Evolutionary conservation across 352 stramenopile genomes (phyloP), one percentile per base, ranked within the genome.

Genomic region (Phytophthora nicotianae): DNA sequence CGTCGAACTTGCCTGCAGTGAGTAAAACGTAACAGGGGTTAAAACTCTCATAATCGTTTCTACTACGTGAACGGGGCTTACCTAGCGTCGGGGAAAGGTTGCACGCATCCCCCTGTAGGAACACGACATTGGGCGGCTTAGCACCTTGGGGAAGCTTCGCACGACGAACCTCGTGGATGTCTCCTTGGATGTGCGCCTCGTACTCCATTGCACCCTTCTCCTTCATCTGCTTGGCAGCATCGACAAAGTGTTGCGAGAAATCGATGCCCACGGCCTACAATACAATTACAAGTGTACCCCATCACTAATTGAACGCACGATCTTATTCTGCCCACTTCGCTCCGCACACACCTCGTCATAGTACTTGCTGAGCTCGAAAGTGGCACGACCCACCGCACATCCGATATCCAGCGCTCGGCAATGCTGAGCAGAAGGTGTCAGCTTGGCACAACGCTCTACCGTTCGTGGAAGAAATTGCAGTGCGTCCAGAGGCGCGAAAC

Each of bases 31-130:
- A 40, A 17, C 8, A 33, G 17, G 14, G n/a, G 2, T 41, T 4
- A 20, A 0, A n/a, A n/a, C n/a, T n/a, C n/a, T n/a, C n/a, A n/a
- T n/a, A n/a, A n/a, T n/a, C 9, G 29, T 8, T 20, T 21, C 37
- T 42, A 97, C 68, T 35, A 71, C 76, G 62, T 96, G 74, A 62
- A 97, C 13, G 16, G 11, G 9, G 97, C 33, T 55, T 84, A 72
- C 89, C 89, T 20, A 95, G 68, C 16, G 77, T 79, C 6, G 62
- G 48, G 3, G 71, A 81, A 26, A 99, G 65, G 20, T 89, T 87
- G 67, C 95, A 99, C 9, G 96, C 96, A 74, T 99, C 96, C 5
- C 95, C 96, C 53, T 97, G 87, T 46, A 88, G 80, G 77, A 99
- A 99, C n/a, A 79, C 68, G 5, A 96, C 79, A 46, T 79, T 72